Evolutionary conservation across 129 eudicot species (phyloP).

Genomic region (Flaveria ramosissima): DNA sequence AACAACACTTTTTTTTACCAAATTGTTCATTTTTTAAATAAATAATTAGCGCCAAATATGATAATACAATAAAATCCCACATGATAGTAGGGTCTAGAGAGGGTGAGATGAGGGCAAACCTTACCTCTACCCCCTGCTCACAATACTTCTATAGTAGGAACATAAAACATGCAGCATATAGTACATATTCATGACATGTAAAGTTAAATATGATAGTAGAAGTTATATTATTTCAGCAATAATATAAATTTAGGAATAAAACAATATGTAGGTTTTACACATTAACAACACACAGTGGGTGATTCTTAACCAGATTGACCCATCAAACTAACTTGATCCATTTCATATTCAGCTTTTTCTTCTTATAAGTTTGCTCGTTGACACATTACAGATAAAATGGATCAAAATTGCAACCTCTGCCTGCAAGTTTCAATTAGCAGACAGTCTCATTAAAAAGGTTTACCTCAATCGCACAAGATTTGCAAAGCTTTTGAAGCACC

Average conservation of each 20-base stretch:
- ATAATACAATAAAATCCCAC: too few species aligned
- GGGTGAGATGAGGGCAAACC: too few species aligned
- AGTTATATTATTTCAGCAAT: not conserved
- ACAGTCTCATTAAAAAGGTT: not conserved
- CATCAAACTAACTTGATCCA: not conserved
- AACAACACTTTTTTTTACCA: not conserved
- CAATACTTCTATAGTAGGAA: too few species aligned
- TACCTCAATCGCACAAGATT: constrained; percentile 84
- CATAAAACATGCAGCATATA: too few species aligned
- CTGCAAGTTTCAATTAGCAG: constrained; percentile 8
- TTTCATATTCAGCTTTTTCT: not conserved
- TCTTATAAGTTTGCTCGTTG: not conserved
- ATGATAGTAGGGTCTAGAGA: too few species aligned
- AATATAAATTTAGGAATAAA: not conserved
- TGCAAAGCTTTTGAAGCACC: constrained; percentile 72
- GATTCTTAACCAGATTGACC: not conserved
- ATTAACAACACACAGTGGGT: not conserved
- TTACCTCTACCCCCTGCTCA: too few species aligned
- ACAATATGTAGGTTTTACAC: not conserved
- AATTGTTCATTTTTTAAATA: not conserved
- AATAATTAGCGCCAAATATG: not conserved
- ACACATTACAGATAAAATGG: not conserved
- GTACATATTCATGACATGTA: too few species aligned
- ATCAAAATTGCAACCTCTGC: not conserved
- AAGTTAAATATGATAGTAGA: too few species aligned